Percentiles rank a stretch among this genome's conserved stretches.
Evolutionary conservation across 768 basidiomycete species (phyloP).

Genomic region (Pulveroboletus sp.): DNA sequence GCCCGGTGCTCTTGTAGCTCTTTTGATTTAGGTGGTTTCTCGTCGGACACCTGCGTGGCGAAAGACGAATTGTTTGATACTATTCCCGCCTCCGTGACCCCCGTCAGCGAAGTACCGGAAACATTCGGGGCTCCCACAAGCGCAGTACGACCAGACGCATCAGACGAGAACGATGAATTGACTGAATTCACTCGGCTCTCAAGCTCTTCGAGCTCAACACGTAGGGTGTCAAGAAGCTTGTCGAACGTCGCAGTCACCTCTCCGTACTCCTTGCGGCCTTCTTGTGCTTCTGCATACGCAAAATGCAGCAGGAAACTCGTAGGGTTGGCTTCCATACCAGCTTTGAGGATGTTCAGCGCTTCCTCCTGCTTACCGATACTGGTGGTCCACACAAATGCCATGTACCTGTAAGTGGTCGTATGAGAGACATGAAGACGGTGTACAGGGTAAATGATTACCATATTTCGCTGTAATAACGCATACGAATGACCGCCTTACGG

Average conservation of each 20-base stretch:
- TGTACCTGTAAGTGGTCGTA: slow-evolving; percentile 57
- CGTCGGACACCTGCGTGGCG: slow-evolving; percentile 47
- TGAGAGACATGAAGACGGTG: slow-evolving; percentile 8
- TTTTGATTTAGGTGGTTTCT: slow-evolving; percentile 48
- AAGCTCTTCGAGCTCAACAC: slow-evolving; percentile 55
- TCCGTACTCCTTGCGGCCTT: slow-evolving; percentile 55
- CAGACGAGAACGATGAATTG: slow-evolving; percentile 37
- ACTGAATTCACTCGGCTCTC: slow-evolving; percentile 42
- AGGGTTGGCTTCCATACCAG: slow-evolving; percentile 86
- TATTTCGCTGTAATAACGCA: slow-evolving; percentile 93
- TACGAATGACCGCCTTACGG: slow-evolving; percentile 82
- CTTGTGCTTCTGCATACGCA: slow-evolving; percentile 74
- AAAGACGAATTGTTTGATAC: slow-evolving; percentile 44
- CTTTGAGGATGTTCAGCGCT: slow-evolving; percentile 70
- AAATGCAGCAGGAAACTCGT: slow-evolving; percentile 88
- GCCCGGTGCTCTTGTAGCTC: slow-evolving; percentile 52
- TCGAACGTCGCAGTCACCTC: slow-evolving; percentile 73
- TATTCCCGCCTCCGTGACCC: slow-evolving; percentile 28
- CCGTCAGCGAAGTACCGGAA: slow-evolving; percentile 5
- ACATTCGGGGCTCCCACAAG: slow-evolving; percentile 22
- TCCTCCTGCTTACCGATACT: slow-evolving; percentile 77
- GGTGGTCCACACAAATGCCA: slow-evolving; percentile 82
- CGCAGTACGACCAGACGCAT: slow-evolving; percentile 26
- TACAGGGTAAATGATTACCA: slow-evolving; percentile 50
- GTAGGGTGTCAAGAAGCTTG: slow-evolving; percentile 63